Conservation (phyloP, 306 rosid genomes). For the Ammopiptanthus mongolicus region DNA sequence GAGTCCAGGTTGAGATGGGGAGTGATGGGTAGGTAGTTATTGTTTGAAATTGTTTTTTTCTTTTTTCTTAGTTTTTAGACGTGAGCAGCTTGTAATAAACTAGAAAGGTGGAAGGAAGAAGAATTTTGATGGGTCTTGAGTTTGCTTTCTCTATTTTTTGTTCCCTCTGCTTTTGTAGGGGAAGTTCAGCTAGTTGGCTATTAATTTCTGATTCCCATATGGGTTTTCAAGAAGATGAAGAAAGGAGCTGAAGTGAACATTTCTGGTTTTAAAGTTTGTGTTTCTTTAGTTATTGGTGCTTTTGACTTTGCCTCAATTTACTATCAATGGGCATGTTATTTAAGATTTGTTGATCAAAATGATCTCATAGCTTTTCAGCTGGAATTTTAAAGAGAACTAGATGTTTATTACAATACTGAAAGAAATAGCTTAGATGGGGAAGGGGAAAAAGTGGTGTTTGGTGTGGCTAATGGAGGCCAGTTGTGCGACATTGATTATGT, state of each 20-base stretch:
- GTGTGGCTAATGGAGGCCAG: not conserved
- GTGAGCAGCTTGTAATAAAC: not conserved
- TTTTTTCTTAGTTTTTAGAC: not conserved
- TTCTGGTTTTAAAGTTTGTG: not conserved
- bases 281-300: not conserved
- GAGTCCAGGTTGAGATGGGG: not conserved
- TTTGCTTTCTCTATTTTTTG: not conserved
- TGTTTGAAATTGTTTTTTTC: not conserved
- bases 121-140: not conserved
- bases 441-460: not conserved
- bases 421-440: not conserved
- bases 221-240: not conserved
- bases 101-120: not conserved
- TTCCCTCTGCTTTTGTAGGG: not conserved
- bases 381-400: not conserved
- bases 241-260: not conserved
- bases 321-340: not conserved
- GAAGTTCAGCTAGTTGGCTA: not conserved
- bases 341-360: not conserved
- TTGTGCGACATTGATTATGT: not conserved
- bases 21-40: not conserved
- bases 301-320: not conserved
- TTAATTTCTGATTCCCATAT: not conserved
- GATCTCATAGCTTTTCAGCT: not conserved
- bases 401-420: not conserved